A percentile compares a stretch with the other conserved stretches of the same genome.
phyloP scores from a whole-genome alignment of 129 eudicot genomes.

The Chrysanthemum makinoi region DNA sequence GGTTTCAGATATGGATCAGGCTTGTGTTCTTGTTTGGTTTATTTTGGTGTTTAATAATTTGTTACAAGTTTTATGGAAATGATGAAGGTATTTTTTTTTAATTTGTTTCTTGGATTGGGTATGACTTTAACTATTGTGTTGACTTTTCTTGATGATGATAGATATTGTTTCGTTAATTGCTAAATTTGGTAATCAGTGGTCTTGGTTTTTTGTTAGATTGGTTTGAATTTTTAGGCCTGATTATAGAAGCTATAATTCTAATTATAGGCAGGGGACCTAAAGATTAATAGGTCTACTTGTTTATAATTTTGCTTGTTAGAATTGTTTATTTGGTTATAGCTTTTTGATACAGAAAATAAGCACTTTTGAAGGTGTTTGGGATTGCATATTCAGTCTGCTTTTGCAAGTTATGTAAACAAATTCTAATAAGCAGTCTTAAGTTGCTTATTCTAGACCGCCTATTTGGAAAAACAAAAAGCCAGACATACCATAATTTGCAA shows the following conservation, averaged over 20 bases:
- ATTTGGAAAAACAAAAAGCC: too few species aligned
- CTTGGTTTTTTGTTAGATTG: slow-evolving; percentile 22
- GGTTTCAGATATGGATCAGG: slow-evolving; percentile 48
- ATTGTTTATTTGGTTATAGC: too few species aligned
- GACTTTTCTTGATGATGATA: slow-evolving; percentile 24
- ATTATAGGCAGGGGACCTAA: slow-evolving; percentile 29
- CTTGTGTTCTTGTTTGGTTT: slow-evolving; percentile 38
- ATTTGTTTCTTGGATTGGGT: slow-evolving; percentile 9
- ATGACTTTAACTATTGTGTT: slow-evolving; percentile 23
- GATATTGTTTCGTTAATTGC: neutral
- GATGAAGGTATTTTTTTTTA: slow-evolving; percentile 44
- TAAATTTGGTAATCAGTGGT: slow-evolving; percentile 17
- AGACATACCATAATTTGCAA: neutral
- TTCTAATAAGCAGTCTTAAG: too few species aligned
- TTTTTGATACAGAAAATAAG: too few species aligned
- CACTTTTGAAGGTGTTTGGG: too few species aligned
- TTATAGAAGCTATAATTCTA: slow-evolving; percentile 16
- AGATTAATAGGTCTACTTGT: neutral
- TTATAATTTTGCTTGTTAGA: slow-evolving; percentile 10
- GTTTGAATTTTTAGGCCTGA: slow-evolving; percentile 4
- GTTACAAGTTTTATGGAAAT: slow-evolving; percentile 42
- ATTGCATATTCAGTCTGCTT: too few species aligned
- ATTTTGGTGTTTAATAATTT: slow-evolving; percentile 42
- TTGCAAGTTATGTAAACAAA: too few species aligned
- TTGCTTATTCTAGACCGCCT: too few species aligned